phyloP scores from a whole-genome alignment of 176 grass and related monocot genomes.

The Urochloa ruziziensis region DNA sequence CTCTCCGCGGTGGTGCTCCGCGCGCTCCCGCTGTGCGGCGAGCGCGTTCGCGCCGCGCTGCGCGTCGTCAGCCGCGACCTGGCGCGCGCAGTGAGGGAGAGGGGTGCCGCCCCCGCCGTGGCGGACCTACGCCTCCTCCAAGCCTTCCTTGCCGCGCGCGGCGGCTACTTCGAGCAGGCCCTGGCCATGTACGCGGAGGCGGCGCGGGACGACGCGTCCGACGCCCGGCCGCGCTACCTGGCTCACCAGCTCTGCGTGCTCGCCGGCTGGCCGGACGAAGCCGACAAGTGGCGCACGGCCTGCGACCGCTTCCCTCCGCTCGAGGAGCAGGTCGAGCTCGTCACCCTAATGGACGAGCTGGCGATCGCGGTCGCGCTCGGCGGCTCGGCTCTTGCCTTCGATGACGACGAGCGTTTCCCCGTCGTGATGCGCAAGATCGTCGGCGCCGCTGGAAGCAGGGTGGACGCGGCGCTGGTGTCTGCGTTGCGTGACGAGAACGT shows the following conservation, averaged over 20 bases:
- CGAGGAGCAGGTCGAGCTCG: not conserved
- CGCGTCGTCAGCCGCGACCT: not conserved
- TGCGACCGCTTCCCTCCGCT: not conserved
- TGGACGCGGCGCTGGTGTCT: not conserved
- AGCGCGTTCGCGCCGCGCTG: not conserved
- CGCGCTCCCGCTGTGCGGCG: not conserved
- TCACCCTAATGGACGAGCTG: not conserved
- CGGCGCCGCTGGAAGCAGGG: not conserved
- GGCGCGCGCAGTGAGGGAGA: not conserved
- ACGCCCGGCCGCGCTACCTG: not conserved
- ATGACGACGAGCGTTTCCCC: not conserved
- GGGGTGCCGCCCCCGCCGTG: not conserved
- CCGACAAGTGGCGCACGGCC: not conserved
- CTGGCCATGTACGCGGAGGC: not conserved
- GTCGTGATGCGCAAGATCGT: not conserved
- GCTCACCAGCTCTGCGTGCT: not conserved
- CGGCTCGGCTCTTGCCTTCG: not conserved
- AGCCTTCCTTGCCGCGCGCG: conserved; percentile 2
- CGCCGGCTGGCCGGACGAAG: not conserved
- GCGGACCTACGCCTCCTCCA: conserved; percentile 4
- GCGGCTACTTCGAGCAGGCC: not conserved
- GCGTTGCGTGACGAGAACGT: not conserved
- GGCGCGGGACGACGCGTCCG: not conserved
- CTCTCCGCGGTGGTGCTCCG: not conserved
- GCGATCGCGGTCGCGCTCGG: not conserved